Evolutionary conservation across 768 basidiomycete species (phyloP).

Genomic region (Kwoniella newhampshirensis): DNA sequence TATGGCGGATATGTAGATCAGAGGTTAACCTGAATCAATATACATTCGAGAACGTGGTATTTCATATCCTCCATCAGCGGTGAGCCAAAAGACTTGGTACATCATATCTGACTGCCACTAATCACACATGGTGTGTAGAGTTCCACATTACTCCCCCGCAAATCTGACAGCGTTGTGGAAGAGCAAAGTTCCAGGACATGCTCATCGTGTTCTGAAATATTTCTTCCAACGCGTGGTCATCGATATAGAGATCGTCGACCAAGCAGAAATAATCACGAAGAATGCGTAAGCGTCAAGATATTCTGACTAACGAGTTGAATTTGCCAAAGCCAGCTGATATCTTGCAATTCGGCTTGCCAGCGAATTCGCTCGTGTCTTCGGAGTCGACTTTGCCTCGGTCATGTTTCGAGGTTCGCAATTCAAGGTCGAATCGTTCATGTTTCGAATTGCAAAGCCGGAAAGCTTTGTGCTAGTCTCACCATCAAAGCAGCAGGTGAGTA

Average conservation of each 20-base stretch:
- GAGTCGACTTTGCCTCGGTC: slow-evolving; percentile 94
- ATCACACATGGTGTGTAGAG: slow-evolving; percentile 55
- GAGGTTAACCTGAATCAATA: slow-evolving; percentile 77
- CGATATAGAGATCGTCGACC: slow-evolving; percentile 76
- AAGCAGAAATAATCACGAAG: slow-evolving; percentile 78
- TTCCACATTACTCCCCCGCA: slow-evolving; percentile 68
- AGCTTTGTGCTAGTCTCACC: slow-evolving; percentile 88
- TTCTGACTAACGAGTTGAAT: neutral
- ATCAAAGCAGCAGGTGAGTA: slow-evolving; percentile 72
- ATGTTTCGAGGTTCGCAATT: slow-evolving; percentile 94
- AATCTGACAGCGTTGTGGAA: slow-evolving; percentile 70
- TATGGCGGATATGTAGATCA: slow-evolving; percentile 87
- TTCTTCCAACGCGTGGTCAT: slow-evolving; percentile 65
- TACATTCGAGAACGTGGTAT: slow-evolving; percentile 84
- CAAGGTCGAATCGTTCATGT: slow-evolving; percentile 99
- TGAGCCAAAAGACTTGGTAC: slow-evolving; percentile 49
- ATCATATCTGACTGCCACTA: slow-evolving; percentile 1
- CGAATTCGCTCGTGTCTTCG: slow-evolving; percentile 95
- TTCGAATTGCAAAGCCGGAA: slow-evolving; percentile 94
- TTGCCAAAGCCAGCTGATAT: slow-evolving; percentile 6
- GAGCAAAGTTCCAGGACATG: slow-evolving; percentile 62
- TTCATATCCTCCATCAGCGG: slow-evolving; percentile 76
- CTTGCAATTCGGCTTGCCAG: slow-evolving; percentile 55
- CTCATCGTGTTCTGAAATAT: slow-evolving; percentile 63
- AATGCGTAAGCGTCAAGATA: slow-evolving; percentile 66